Evolutionary conservation across 2,329 filamentous ascomycete genomes (phyloP), one percentile per base, ranked within the genome.

Genomic region (Ustulina deusta): DNA sequence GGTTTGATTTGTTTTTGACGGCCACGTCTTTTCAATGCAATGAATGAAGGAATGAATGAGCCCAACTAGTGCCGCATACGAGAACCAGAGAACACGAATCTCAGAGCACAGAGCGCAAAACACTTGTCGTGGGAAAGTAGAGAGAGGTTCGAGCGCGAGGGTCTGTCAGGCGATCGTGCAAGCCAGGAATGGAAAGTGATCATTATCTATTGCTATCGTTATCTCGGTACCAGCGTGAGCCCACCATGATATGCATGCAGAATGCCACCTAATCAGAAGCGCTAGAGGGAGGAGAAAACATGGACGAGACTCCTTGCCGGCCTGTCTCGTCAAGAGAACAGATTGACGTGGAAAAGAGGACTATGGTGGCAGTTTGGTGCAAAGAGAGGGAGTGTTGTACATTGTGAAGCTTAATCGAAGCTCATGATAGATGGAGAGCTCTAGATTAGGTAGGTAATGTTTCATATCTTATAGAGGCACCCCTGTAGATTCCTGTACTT

Each of bases 351-450:
- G 52, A 44, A 20, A 11, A 32, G 15, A 57, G 17, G 29, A 38
- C 36, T 22, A 7, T 9, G 25, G 10, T 34, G 42, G 11, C n/a
- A 25, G 36, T 36, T 49, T 49, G 56, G 6, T 25, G 42, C n/a
- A 1, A 25, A 27, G 17, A 13, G 29, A 20, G 27, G 6, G 27
- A 34, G 20, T 22, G 11, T 1, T 11, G 40, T 25, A 36, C 20
- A 40, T 17, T 20, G 25, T 44, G 55, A 58, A 58, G 55, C 49
- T 54, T 20, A 29, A 56, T 17, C 2, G 15, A 42, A 42, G 54
- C 57, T 60, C 44, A 29, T 38, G 29, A 49, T 60, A 29, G 20
- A 17, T 60, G 42, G 20, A 17, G 10, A 13, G 9, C 29, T 34
- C n/a, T 5, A 13, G 20, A 52, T 48, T 15, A 4, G 36, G 15